These are phyloP conservation scores for Nakazawaea ambrosiae DNA, from an alignment of 805 yeast species.

Conservation along the genomic window DNA sequence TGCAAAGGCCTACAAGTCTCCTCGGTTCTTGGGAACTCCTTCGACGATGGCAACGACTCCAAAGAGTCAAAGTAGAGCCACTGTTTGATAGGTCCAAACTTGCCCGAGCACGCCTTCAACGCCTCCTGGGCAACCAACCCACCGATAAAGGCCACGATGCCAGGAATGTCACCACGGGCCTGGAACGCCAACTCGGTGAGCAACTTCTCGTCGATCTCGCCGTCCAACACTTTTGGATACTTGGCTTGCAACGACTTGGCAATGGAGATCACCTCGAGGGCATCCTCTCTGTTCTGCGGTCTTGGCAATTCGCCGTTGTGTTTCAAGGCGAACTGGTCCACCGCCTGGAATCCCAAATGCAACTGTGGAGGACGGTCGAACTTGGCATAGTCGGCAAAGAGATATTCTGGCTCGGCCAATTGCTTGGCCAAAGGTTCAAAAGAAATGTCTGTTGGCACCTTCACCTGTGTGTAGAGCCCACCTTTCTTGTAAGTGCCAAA, in stretches of 20 bases:
- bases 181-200: conserved; percentile 73
- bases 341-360: conserved; percentile 88
- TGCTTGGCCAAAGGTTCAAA: conserved; percentile 64
- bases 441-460: conserved; percentile 59
- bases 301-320: conserved; percentile 66
- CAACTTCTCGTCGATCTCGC: conserved; percentile 53
- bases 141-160: conserved; percentile 83
- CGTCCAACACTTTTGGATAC: conserved; percentile 50
- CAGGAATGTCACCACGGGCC: conserved; percentile 89
- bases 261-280: conserved; percentile 53
- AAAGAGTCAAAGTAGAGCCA: conserved; percentile 90
- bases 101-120: conserved; percentile 89
- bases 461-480: conserved; percentile 89
- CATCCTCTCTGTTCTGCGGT: conserved; percentile 71
- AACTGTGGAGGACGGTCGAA: conserved; percentile 87
- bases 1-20: conserved; percentile 69
- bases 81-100: conserved; percentile 90
- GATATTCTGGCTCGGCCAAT: conserved; percentile 67
- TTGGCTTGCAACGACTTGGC: conserved; percentile 54
- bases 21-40: conserved; percentile 53
- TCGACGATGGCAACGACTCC: conserved; percentile 73
- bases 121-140: conserved; percentile 97
- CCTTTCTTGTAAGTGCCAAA: conserved; percentile 70
- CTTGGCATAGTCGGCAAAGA: conserved; percentile 86
- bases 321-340: conserved; percentile 66